Evolutionary conservation across 345 rosid genomes (phyloP), one percentile per base, ranked within the genome.

Genomic region (Moringa oleifera): DNA sequence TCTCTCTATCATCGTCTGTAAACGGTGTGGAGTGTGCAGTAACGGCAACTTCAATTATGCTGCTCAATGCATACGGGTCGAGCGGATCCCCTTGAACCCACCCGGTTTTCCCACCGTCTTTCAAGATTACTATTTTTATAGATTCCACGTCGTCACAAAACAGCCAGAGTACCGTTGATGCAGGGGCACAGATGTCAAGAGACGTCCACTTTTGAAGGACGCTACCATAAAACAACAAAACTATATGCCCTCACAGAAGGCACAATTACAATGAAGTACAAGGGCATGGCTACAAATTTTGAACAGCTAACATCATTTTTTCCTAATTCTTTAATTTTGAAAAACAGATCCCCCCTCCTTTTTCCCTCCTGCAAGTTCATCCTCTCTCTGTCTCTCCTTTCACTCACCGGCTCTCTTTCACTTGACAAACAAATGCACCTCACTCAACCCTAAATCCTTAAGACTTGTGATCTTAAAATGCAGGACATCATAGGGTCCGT

Each of bases 401-500:
- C n/a, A n/a, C n/a, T n/a, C n/a, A n/a, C n/a, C n/a, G n/a, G n/a
- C n/a, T n/a, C 67, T 13, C 59, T 45, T 52, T 49, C 64, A 25
- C 71, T 46, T 3, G 47, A 45, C 53, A 21, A 63, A 45, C 20
- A 52, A 49, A 50, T 59, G 51, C 61, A 22, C 68, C 59, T 53
- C 68, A 53, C 65, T 65, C 55, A 79, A 61, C 71, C 70, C 54
- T 58, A 64, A 56, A 58, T 20, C 51, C 63, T 19, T 21, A 31
- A n/a, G 41, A 16, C 19, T 1, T 8, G 7, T 12, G 11, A 18
- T 53, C 20, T 31, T 25, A n/a, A 24, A 22, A 89, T 92, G 95
- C 96, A 89, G 62, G 96, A 87, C 21, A 64, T 92, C 31, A 68
- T 92, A 64, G 96, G 93, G 77, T 89, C 96, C 68, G 95, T 92